Conservation (phyloP, 148 eudicot genomes). For the Chenopodium album region DNA sequence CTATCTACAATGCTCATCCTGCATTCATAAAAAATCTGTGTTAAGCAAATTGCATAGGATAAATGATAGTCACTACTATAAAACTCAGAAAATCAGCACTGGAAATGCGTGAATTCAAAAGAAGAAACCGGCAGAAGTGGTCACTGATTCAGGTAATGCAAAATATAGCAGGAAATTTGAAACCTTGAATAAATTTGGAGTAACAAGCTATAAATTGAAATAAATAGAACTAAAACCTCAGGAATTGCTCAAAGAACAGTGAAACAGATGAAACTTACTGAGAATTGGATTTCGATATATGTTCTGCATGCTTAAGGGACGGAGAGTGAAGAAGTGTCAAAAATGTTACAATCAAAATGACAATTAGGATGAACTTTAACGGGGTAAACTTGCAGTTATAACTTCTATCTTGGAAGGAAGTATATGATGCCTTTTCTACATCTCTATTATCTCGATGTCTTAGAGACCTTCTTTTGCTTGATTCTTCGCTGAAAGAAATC, state of each 20-base stretch:
- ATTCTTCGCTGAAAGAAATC: slow-evolving; percentile 59
- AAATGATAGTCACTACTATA: not conserved
- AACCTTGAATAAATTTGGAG: not conserved
- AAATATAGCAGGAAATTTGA: not conserved
- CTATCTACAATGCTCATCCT: slow-evolving; percentile 62
- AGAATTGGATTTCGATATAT: slow-evolving; percentile 38
- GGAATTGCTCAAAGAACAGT: not conserved
- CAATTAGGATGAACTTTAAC: slow-evolving; percentile 52
- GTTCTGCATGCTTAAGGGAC: slow-evolving; percentile 52
- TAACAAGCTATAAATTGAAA: not conserved
- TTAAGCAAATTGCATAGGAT: slow-evolving; percentile 13
- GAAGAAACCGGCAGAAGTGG: not conserved
- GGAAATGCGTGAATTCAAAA: not conserved
- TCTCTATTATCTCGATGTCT: slow-evolving; percentile 60
- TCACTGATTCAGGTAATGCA: not conserved
- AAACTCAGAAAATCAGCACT: not conserved
- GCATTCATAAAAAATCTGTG: slow-evolving; percentile 13
- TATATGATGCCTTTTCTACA: slow-evolving; percentile 55
- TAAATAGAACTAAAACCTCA: not conserved
- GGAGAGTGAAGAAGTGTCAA: slow-evolving; percentile 60
- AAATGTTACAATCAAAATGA: slow-evolving; percentile 62
- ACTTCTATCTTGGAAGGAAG: slow-evolving; percentile 52
- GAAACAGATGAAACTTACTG: slow-evolving; percentile 39
- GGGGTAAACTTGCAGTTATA: slow-evolving; percentile 53
- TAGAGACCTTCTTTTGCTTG: slow-evolving; percentile 65